A percentile compares a stretch with the other conserved stretches of the same genome.
Evolutionary conservation across 371 early-diverging fungal species (phyloP).

Genomic region (Chytridium lagenaria): DNA sequence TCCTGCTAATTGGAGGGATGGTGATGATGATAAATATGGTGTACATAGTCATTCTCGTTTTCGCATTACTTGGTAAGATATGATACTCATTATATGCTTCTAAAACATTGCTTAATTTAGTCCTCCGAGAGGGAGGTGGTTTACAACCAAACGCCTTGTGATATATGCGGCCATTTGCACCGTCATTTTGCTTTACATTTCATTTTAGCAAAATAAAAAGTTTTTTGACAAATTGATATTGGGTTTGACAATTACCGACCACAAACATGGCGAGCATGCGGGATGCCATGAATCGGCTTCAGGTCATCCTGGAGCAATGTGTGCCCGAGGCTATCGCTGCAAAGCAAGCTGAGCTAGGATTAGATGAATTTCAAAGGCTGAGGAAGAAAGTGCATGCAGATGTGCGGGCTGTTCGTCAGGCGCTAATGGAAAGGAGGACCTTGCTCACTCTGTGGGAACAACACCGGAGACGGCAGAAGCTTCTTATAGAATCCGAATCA

Average conservation of each 20-base stretch:
- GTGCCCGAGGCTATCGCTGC: constrained; percentile 48
- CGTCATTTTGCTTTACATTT: constrained; percentile 17
- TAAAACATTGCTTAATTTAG: background rate
- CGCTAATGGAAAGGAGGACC: constrained; percentile 57
- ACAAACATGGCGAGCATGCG: constrained; percentile 43
- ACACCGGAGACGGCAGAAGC: constrained; percentile 62
- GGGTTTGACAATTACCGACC: background rate
- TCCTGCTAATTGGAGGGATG: constrained; percentile 25
- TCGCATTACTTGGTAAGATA: background rate
- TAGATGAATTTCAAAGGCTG: constrained; percentile 61
- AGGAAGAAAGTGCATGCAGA: constrained; percentile 55
- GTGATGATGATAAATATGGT: constrained; percentile 39
- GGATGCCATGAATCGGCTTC: constrained; percentile 61
- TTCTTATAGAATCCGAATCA: constrained; percentile 56
- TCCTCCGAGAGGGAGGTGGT: constrained; percentile 21
- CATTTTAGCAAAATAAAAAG: too few species aligned
- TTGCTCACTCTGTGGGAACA: constrained; percentile 46
- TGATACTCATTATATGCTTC: too few species aligned
- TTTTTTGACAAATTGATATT: too few species aligned
- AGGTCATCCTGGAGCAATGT: constrained; percentile 60
- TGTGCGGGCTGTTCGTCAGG: constrained; percentile 49
- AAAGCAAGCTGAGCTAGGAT: constrained; percentile 38
- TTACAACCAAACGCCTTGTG: constrained; percentile 27
- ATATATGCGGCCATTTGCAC: background rate
- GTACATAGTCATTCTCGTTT: background rate